Evolutionary conservation across 169 alveolate species (phyloP), one percentile per base, ranked within the genome.

Genomic region (Cystoisospora suis): DNA sequence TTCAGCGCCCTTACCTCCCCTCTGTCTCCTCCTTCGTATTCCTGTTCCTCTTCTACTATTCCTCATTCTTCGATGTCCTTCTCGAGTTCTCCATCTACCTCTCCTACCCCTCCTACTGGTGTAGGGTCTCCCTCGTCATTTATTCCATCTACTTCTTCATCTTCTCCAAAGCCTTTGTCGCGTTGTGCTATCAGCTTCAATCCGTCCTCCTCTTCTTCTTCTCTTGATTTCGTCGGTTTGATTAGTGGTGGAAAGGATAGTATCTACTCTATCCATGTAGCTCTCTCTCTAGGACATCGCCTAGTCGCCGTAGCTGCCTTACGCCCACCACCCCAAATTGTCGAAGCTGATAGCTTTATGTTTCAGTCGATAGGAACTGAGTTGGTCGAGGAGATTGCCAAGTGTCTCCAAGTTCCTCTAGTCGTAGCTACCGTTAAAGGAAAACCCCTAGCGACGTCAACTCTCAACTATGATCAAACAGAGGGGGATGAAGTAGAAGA

Each of bases 321-420:
- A 90, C 92, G 77, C 40, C 94, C 94, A 6, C 89, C 89, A 38
- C 80, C 56, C 4, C 29, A 40, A 42, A 75, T 83, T 9, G 69
- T 61, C 27, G 94, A 92, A 27, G 53, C 90, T 3, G 94, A 92
- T 91, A 92, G 94, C 88, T 92, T 56, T 85, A 92, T 88, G 94
- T 92, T 96, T 94, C 99, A 99, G 95, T 98, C 99, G 75, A 98
- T 98, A 15, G 99, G 99, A 0, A 96, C 98, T 45, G 98, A 96
- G 86, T 91, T 97, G 75, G 95, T 97, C 38, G 97, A 97, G 32
- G 95, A 97, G n/a, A 97, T 99, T 47, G 99, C 99, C 0, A 96
- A 97, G 59, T 89, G 91, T 61, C 36, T 90, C 45, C 92, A 59
- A 49, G 81, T 81, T 9, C 94, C 94, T n/a, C 86, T 75, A 9